These are phyloP conservation scores for Didymellaceae sp. DNA, from an alignment of 2,329 filamentous ascomycete genomes.

Conservation along the genomic window DNA sequence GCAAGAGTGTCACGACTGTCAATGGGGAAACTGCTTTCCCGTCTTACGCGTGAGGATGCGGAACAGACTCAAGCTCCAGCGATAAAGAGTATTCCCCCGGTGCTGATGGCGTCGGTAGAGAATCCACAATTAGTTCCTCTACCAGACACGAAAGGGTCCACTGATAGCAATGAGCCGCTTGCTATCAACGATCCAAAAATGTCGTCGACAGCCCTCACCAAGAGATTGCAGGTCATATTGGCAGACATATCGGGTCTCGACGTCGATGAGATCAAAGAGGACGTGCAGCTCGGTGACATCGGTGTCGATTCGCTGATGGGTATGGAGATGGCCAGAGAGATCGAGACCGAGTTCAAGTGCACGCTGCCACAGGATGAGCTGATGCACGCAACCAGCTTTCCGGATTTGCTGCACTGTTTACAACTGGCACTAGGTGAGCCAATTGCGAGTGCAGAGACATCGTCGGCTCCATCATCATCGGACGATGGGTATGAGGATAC, in stretches of 20 bases:
- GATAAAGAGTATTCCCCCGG: not conserved
- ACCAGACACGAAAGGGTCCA: too few species aligned
- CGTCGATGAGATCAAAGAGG: slow-evolving; percentile 9
- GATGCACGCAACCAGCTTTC: slow-evolving; percentile 7
- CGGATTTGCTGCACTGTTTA: slow-evolving; percentile 6
- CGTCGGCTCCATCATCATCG: not conserved
- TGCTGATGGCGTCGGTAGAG: not conserved
- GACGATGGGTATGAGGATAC: not conserved
- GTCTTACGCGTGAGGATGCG: not conserved
- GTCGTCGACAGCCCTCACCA: slow-evolving; percentile 4
- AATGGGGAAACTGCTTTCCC: slow-evolving; percentile 21
- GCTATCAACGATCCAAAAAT: too few species aligned
- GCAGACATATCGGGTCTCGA: slow-evolving; percentile 21
- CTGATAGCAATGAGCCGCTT: too few species aligned
- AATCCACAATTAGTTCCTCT: too few species aligned
- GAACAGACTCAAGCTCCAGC: not conserved
- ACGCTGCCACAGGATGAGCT: slow-evolving; percentile 10
- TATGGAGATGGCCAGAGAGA: slow-evolving; percentile 44
- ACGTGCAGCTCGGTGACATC: slow-evolving; percentile 39
- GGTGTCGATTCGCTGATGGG: slow-evolving; percentile 50
- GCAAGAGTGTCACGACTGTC: slow-evolving; percentile 27
- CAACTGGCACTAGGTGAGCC: slow-evolving; percentile 1
- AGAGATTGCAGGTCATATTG: slow-evolving; percentile 11
- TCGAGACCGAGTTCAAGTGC: slow-evolving; percentile 24
- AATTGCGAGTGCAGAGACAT: not conserved